A percentile compares a stretch with the other conserved stretches of the same genome.
phyloP scores from a whole-genome alignment of 305 asterid genomes.

The Plantago lanceolata region DNA sequence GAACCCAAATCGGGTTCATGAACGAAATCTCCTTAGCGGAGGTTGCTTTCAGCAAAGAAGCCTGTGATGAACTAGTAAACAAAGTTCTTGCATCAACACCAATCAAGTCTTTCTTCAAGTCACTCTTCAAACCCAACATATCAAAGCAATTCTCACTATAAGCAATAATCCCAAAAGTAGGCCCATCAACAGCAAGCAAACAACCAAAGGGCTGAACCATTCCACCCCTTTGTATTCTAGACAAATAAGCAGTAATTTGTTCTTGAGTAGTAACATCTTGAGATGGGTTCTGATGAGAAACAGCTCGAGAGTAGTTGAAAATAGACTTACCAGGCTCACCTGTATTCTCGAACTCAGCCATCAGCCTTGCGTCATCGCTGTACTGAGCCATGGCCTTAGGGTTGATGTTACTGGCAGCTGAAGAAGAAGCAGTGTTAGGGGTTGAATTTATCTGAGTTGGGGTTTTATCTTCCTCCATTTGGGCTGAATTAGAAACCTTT shows the following conservation, averaged over 20 bases:
- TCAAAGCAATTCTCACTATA: slow-evolving; percentile 55
- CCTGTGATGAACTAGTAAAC: slow-evolving; percentile 40
- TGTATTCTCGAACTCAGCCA: slow-evolving; percentile 50
- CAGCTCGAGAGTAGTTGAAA: slow-evolving; percentile 39
- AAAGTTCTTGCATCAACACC: slow-evolving; percentile 55
- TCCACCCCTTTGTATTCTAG: slow-evolving; percentile 64
- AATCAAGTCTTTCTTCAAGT: slow-evolving; percentile 22
- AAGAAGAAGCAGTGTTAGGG: slow-evolving; percentile 28
- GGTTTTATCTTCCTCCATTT: neutral
- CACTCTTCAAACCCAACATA: slow-evolving; percentile 42
- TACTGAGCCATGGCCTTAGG: slow-evolving; percentile 34
- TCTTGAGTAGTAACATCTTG: slow-evolving; percentile 19
- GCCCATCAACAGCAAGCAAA: slow-evolving; percentile 46
- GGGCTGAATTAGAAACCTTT: neutral
- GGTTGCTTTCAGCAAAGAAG: slow-evolving; percentile 38
- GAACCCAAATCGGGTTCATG: slow-evolving; percentile 57
- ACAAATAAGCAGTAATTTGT: slow-evolving; percentile 40
- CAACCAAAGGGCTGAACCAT: slow-evolving; percentile 69
- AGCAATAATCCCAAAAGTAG: slow-evolving; percentile 36
- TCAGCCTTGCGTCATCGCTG: slow-evolving; percentile 47
- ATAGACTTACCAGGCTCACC: slow-evolving; percentile 44
- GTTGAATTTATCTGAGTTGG: neutral
- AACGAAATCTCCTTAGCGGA: slow-evolving; percentile 40
- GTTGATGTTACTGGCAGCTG: slow-evolving; percentile 32
- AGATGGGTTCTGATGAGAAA: slow-evolving; percentile 19